Evolutionary conservation across 2,329 filamentous ascomycete species (phyloP), one percentile per base, ranked within the genome.

Genomic region (Claviceps lovelessii): DNA sequence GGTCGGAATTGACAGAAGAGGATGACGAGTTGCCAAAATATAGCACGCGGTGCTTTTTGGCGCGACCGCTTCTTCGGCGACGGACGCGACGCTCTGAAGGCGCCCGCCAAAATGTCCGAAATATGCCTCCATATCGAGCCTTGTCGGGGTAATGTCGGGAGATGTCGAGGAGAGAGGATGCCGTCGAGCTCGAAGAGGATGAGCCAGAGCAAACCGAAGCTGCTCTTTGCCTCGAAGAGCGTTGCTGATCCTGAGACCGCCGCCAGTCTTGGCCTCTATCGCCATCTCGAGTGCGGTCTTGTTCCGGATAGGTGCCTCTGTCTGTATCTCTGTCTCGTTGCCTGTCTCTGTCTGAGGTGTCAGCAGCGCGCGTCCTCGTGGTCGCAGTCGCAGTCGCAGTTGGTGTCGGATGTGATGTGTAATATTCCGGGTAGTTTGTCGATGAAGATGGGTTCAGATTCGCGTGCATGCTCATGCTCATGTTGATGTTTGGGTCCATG

Each of bases 1-100:
- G 69, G 63, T 88, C 84, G 23, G 78, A 80, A 65, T 85, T 81
- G 54, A 85, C 73, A 0, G 82, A 85, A 0, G 82, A 85, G 2
- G 80, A 84, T 1, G 83, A 86, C 2, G 79, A 83, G 61, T 83
- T 85, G 54, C 66, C 73, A 61, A 81, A 76, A 55, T 75, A 77
- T 46, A 83, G 73, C 53, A 85, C 75, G 56, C 80, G 75, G 44
- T 73, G 73, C 59, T 71, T 73, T 59, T 72, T 74, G 55, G 73
- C 74, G 59, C 73, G 70, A 23, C 67, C 68, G 54, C 67, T 68
- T 53, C 70, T 68, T 45, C 67, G 66, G 5, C 62, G 63, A 29
- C 67, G 68, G n/a, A 68, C 67, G 31, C 70, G 71, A 39, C 76
- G 77, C 60, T 83, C 80, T 9, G 78, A 81, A 15, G 79, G 77